phyloP scores from a whole-genome alignment of 2,329 filamentous ascomycete genomes.

The Nemania abortiva region DNA sequence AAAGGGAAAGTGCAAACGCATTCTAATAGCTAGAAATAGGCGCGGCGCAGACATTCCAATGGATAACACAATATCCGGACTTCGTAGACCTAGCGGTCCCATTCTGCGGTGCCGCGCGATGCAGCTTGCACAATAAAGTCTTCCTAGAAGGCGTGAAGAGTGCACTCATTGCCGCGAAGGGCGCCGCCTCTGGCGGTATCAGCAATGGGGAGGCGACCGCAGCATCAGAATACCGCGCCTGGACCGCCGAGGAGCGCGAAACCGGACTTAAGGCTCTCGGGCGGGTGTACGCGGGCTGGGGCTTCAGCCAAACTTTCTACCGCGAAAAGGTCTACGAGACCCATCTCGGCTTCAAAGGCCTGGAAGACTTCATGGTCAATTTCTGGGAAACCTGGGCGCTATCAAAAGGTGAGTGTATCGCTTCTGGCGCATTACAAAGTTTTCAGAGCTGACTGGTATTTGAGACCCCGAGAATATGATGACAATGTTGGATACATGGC shows the following conservation, averaged over 20 bases:
- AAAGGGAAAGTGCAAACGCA: background rate
- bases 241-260: slow-evolving; percentile 66
- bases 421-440: background rate
- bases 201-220: slow-evolving; percentile 58
- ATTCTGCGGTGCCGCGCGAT: slow-evolving; percentile 75
- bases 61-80: slow-evolving; percentile 71
- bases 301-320: slow-evolving; percentile 84
- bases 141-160: slow-evolving; percentile 71
- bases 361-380: slow-evolving; percentile 79
- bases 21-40: slow-evolving; percentile 53
- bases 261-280: slow-evolving; percentile 74
- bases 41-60: slow-evolving; percentile 74
- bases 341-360: slow-evolving; percentile 71
- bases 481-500: slow-evolving; percentile 83
- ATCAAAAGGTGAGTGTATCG: slow-evolving; percentile 64
- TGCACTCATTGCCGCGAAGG: slow-evolving; percentile 68
- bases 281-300: slow-evolving; percentile 83
- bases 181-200: slow-evolving; percentile 64
- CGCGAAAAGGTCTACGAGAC: slow-evolving; percentile 76
- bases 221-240: slow-evolving; percentile 57
- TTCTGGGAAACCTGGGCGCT: slow-evolving; percentile 84
- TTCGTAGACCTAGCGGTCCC: slow-evolving; percentile 75
- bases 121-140: slow-evolving; percentile 75
- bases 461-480: slow-evolving; percentile 79
- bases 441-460: slow-evolving; percentile 12